Base-by-base conservation (phyloP, 2,329 filamentous ascomycete species). In the Arthroderma uncinatum region DNA sequence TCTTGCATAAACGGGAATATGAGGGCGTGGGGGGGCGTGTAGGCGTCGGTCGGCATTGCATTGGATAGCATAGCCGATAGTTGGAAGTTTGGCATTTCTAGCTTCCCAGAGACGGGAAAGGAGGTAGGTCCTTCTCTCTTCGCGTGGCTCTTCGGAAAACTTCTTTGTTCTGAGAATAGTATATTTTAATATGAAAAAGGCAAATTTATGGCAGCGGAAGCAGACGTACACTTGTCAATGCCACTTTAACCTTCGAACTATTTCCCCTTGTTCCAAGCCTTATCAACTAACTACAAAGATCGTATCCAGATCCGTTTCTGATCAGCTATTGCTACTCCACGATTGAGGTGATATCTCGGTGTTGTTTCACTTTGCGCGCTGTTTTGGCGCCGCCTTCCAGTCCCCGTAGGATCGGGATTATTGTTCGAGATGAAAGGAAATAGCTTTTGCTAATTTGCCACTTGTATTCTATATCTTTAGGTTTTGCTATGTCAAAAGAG, bases 401-500 rank as follows among this genome's bases (percentile, higher is more conserved):
- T 42, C 16, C 39, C 39, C n/a, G 3, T 10, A 42, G 39, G 2
- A n/a, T 23, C n/a, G n/a, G n/a, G 19, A 19, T 42, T 21, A 28
- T 48, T 30, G 23, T 48, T 28, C 12, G 23, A 48, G 12, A 48
- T 48, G 10, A 48, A 48, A 48, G 44, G 14, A 25, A 30, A 30
- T 48, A 30, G 14, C 21, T 12, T 28, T 28, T 48, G 10, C 25
- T 21, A 48, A 30, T n/a, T 48, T 48, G 23, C 44, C 44, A 48
- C 44, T 48, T 48, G 25, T 48, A 48, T 48, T 48, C 39, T 48
- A 48, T 48, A 30, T 30, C 25, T 48, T 48, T 48, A 48, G 23
- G 44, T 48, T 48, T 48, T 30, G 21, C 44, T 48, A 48, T 48
- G 44, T 21, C 44, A n/a, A 48, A 48, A 48, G 21, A 28, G 44